Conservation (phyloP, 352 stramenopile genomes). For the Globisporangium nunn region DNA sequence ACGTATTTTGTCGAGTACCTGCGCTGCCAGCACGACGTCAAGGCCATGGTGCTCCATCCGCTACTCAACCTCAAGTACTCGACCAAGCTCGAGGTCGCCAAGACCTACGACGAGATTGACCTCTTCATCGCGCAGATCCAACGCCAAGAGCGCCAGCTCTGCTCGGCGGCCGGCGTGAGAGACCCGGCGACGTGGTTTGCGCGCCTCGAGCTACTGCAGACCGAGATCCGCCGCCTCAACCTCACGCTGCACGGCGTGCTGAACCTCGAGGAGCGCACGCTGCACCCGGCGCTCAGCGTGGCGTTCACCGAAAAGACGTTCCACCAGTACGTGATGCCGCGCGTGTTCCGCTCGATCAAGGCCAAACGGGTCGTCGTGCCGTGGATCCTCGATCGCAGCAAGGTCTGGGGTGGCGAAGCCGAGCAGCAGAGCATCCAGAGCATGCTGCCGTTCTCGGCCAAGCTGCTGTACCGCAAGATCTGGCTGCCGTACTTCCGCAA, state of each 20-base stretch:
- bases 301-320: slow-evolving; percentile 75
- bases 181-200: slow-evolving; percentile 46
- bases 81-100: slow-evolving; percentile 49
- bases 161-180: slow-evolving; percentile 26
- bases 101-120: slow-evolving; percentile 67
- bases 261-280: slow-evolving; percentile 66
- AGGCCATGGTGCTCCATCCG: slow-evolving; percentile 49
- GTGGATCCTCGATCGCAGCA: slow-evolving; percentile 81
- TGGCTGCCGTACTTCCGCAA: slow-evolving; percentile 79
- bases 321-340: slow-evolving; percentile 64
- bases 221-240: slow-evolving; percentile 60
- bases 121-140: slow-evolving; percentile 51
- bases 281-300: slow-evolving; percentile 47
- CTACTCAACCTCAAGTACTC: slow-evolving; percentile 44
- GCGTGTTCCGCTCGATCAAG: slow-evolving; percentile 68
- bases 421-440: slow-evolving; percentile 63
- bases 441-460: slow-evolving; percentile 69
- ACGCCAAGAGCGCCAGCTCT: slow-evolving; percentile 41
- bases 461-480: slow-evolving; percentile 80
- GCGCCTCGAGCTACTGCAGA: slow-evolving; percentile 57
- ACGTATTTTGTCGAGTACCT: slow-evolving; percentile 73
- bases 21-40: slow-evolving; percentile 56
- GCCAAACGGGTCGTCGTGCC: slow-evolving; percentile 76
- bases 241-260: slow-evolving; percentile 57
- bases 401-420: slow-evolving; percentile 70